Base-by-base conservation (phyloP, 768 basidiomycete genomes). In the Amanita phalloides region DNA sequence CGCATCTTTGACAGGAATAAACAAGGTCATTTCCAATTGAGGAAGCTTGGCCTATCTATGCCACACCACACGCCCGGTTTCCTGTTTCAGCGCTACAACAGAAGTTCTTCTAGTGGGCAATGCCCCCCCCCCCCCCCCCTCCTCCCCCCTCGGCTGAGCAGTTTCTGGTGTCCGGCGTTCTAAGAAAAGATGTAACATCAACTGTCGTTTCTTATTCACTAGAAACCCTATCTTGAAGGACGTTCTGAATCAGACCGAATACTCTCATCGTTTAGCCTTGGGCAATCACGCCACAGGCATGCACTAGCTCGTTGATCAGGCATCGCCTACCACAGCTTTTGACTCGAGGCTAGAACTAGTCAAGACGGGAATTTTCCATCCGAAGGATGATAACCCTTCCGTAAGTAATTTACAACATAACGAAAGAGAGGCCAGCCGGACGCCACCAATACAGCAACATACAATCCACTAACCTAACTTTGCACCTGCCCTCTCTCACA, bases 141-240 rank as follows among this genome's bases (percentile, higher is more conserved):
- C 44, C 32, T 5, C 6, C 28, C 44, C 6, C 43, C 43, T 44
- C 23, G 42, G 42, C 9, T 23, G 23, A 8, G 11, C 23, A 21
- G 6, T 1, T 21, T 26, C 25, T 44, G 44, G 17, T 10, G 10
- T 14, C 26, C 44, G 28, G 44, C 44, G 17, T 45, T 45, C 44
- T 45, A 45, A 45, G 44, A 45, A 45, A 45, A 30, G 44, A 45
- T 30, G 17, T 30, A 45, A 45, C 44, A 33, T 33, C 44, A 20
- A n/a, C n/a, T 38, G 8, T 41, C 3, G 20, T 8, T 14, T 14
- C 21, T 41, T 42, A 10, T 21, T 6, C 9, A 21, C 9, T 25
- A 25, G 38, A 39, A 17, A 8, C 38, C 20, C 6, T 41, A 9
- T 21, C 21, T 41, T 41, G 8, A 38, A 38, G 6, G 26, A 7